Base-by-base conservation (phyloP, 495 filamentous ascomycete genomes). In the Stereocaulon alpinum region DNA sequence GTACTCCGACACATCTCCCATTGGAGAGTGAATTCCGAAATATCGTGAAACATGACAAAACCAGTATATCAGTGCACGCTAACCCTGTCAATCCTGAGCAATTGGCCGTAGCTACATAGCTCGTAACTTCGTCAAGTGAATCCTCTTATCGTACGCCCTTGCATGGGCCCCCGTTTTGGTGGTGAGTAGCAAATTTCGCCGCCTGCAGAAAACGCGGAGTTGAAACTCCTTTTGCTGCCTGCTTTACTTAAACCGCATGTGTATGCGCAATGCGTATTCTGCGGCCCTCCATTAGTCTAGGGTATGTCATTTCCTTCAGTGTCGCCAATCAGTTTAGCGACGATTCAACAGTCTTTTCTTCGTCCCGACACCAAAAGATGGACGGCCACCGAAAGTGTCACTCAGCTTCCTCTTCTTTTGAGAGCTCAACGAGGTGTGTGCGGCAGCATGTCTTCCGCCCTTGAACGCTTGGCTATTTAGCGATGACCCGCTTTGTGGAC, bases 381-480 rank as follows among this genome's bases (percentile, higher is more conserved):
- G 44, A 58, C 45, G 40, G 37, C 47, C 17, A 37, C 44, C 43
- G 53, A 61, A 58, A 17, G 22, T 52, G 18, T 43, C 48, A 40
- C 54, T 51, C 34, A 67, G 62, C 67, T 77, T 81, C 34, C 75
- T 73, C 55, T 75, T 74, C 27, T 79, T 74, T 49, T 74, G 66
- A 4, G 79, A 77, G 4, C 79, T 80, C 58, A 82, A 79, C 47
- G 79, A 77, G 4, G 75, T 69, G n/a, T 76, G 75, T 48, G 77
- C 79, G 53, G 77, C 74, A 64, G 75, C 73, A 63, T 81, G 69
- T 52, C 79, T 76, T 55, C 74, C 78, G 51, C 71, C 68, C 65
- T 82, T 84, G 70, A 83, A 77, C 2, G 57, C 49, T 20, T 57
- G 40, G 32, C 57, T 51, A 56, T 79, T 79, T 43, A 82, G 69